These are phyloP conservation scores for Pouteria glomerata DNA, from an alignment of 148 eudicot species.

Conservation along the genomic window DNA sequence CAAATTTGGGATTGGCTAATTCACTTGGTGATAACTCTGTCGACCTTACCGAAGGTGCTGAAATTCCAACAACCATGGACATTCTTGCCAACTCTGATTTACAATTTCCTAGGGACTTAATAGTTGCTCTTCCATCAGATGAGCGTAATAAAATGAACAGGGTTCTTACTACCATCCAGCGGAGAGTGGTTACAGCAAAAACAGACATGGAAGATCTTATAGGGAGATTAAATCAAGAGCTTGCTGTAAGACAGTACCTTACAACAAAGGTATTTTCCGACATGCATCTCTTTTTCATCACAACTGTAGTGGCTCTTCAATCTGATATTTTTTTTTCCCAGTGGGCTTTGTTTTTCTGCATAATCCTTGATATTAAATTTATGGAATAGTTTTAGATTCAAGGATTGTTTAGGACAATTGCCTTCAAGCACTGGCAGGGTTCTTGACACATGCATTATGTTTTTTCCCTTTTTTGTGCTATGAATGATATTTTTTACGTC, in stretches of 20 bases:
- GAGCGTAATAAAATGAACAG: constrained; percentile 67
- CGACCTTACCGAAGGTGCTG: constrained; percentile 36
- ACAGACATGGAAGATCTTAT: constrained; percentile 93
- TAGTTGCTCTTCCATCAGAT: constrained; percentile 62
- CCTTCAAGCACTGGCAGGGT: not conserved
- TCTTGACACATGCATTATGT: not conserved
- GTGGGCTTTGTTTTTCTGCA: not conserved
- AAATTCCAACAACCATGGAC: constrained; percentile 30
- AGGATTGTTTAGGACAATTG: not conserved
- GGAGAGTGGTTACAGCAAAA: constrained; percentile 67
- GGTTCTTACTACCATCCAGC: constrained; percentile 60
- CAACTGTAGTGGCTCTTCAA: not conserved
- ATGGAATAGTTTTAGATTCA: not conserved
- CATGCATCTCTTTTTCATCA: not conserved
- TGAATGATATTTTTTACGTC: not conserved
- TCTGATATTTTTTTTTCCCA: not conserved
- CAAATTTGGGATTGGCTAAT: constrained; percentile 28
- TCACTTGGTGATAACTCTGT: constrained; percentile 30
- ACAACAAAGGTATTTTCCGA: constrained; percentile 60
- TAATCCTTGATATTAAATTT: no score
- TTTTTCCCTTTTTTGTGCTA: not conserved
- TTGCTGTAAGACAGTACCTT: constrained; percentile 79
- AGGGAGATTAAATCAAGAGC: constrained; percentile 81
- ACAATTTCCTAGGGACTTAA: constrained; percentile 41
- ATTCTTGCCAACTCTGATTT: constrained; percentile 23